Evolutionary conservation across 352 stramenopile species (phyloP), one percentile per base, ranked within the genome.

Genomic region (Globisporangium barbulae): DNA sequence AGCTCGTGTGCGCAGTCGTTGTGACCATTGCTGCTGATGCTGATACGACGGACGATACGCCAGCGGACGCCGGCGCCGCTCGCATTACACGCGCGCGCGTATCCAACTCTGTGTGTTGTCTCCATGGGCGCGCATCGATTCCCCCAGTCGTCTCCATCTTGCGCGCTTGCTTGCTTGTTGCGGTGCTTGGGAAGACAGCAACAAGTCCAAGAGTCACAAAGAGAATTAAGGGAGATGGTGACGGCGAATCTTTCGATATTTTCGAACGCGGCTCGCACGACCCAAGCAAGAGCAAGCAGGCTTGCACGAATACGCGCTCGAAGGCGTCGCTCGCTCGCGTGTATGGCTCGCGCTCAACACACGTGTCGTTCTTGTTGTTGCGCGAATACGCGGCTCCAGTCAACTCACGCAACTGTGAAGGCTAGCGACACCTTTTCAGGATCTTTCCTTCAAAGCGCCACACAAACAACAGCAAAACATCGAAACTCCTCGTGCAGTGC

Each of bases 21-120:
- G 35, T 9, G 8, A 15, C 35, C 35, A 41, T 15, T 41, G 35
- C 19, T 35, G 49, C 28, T 3, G 33, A 25, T 12, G 33, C 28
- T 30, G 45, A 10, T 54, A 33, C 22, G 42, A 17, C 30, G n/a
- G 52, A 33, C 2, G 50, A 35, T 28, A 17, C 54, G 19, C 54
- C 47, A 39, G 55, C 22, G 15, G 66, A 68, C 17, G 49, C 28
- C 19, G 61, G 47, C 9, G 57, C 53, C 37, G 31, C 44, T 33
- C 54, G 68, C 55, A 22, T 25, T 7, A 55, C 50, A 3, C 59
- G 59, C 45, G 53, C 48, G 31, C 12, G 48, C 39, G 30, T 33
- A n/a, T 65, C 49, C 13, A 65, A 64, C 41, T 64, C 48, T n/a
- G 64, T 5, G 42, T 31, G 44, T 22, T 31, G 44, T 37, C 37